Evolutionary conservation across 1,284 basidiomycete genomes (phyloP), one percentile per base, ranked within the genome.

Genomic region (Agaricales sp.): DNA sequence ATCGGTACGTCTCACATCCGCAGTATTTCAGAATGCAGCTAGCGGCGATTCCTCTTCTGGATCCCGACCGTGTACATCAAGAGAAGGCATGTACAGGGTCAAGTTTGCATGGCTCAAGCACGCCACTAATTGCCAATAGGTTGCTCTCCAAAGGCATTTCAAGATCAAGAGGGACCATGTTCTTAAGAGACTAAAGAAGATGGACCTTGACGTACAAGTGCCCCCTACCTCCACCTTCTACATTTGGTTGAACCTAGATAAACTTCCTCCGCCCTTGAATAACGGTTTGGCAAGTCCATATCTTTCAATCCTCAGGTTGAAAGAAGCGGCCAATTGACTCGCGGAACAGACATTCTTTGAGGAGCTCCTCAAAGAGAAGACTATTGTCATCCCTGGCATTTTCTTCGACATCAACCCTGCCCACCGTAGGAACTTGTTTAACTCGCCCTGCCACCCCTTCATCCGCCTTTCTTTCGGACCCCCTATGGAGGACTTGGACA

Each of bases 161-260:
- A 85, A 92, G 63, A 70, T 69, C 56, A 97, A 97, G 69, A 80
- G 94, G 35, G 89, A 97, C 63, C 85, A 94, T 57, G 87, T 95
- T 23, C 78, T 97, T 24, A 67, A 74, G 49, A 78, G 94, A n/a
- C 78, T 97, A 51, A 77, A 79, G 50, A 71, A 79, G 37, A 77
- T 96, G 56, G 83, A 81, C 24, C 70, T 95, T 13, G 79, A 85
- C 50, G 87, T 94, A 44, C 70, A 76, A 26, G 68, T 89, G 52
- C 85, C 82, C 41, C 91, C 85, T 13, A 72, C 67, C 43, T 83
- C 82, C 53, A 92, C 90, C 6, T 93, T 93, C 66, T 92, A 93
- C 65, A 83, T 95, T 63, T 96, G 92, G 91, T 76, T 94, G 48
- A 87, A 90, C 66, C 72, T 97, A 19, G 80, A 82, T 57, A 70